phyloP scores from a whole-genome alignment of 192 early-diverging fungal genomes.

The Oehlia diaphana region DNA sequence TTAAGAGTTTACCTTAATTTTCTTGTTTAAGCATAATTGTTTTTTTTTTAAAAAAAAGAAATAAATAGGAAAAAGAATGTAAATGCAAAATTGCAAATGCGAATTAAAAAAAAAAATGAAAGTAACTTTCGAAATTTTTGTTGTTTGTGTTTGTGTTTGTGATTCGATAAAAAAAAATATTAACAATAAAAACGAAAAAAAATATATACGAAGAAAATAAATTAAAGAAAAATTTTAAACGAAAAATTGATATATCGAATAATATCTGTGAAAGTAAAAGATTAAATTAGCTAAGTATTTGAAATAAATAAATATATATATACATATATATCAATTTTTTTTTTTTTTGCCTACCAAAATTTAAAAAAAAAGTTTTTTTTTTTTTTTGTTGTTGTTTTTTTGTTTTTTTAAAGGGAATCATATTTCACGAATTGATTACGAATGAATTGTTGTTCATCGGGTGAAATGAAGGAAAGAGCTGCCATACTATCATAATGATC shows the following conservation, averaged over 20 bases:
- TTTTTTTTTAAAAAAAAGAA: not conserved
- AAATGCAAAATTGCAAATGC: not conserved
- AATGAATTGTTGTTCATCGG: constrained; percentile 8
- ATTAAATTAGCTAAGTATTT: too few species aligned
- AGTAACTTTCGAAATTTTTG: constrained; percentile 14
- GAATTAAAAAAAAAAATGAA: not conserved
- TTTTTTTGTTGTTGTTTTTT: too few species aligned
- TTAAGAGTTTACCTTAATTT: not conserved
- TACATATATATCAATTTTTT: too few species aligned
- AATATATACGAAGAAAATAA: not conserved
- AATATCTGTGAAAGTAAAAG: not conserved
- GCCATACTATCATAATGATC: constrained; percentile 10
- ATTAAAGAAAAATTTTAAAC: not conserved
- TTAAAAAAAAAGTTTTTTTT: not conserved
- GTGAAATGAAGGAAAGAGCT: constrained; percentile 1
- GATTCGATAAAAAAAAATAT: not conserved
- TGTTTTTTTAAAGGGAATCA: not conserved
- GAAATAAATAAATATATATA: not conserved
- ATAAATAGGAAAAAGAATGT: not conserved
- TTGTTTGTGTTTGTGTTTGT: constrained; percentile 23
- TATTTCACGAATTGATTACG: constrained; percentile 16
- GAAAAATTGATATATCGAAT: not conserved
- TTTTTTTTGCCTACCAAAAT: not conserved
- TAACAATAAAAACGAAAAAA: constrained; percentile 1
- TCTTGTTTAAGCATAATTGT: not conserved